Conservation (phyloP, 2,329 filamentous ascomycete genomes). For the Colletotrichum orbiculare region DNA sequence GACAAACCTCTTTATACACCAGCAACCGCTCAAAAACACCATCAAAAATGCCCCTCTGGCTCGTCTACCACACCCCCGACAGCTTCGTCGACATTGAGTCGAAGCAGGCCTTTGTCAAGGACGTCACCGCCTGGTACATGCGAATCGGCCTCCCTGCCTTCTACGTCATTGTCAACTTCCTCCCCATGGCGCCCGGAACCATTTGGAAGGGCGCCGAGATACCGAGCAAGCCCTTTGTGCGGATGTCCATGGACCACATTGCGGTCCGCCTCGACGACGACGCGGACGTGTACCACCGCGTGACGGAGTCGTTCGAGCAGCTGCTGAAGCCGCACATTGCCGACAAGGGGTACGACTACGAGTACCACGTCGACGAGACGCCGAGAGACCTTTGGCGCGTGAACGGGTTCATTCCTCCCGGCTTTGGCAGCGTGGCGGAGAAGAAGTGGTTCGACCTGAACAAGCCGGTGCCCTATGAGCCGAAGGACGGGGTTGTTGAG, state of each 20-base stretch:
- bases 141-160: conserved; percentile 51
- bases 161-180: conserved; percentile 56
- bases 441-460: conserved; percentile 42
- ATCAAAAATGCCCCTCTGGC: conserved; percentile 54
- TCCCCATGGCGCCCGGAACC: conserved; percentile 40
- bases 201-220: conserved; percentile 39
- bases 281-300: conserved; percentile 28
- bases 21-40: background rate
- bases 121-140: conserved; percentile 47
- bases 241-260: conserved; percentile 44
- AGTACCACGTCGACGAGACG: conserved; percentile 55
- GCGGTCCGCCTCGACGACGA: conserved; percentile 43
- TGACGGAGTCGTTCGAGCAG: conserved; percentile 41
- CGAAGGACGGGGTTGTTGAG: background rate
- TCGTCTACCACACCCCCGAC: conserved; percentile 51
- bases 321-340: conserved; percentile 51
- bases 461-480: background rate
- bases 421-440: conserved; percentile 48
- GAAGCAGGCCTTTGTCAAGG: conserved; percentile 46
- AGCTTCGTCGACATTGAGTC: conserved; percentile 45
- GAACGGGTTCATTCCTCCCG: conserved; percentile 52
- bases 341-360: conserved; percentile 56
- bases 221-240: conserved; percentile 45
- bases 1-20: too few relatives aligned
- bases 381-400: conserved; percentile 56